Conservation (phyloP, 2,329 filamentous ascomycete genomes). For the Trichoderma citrinoviride region DNA sequence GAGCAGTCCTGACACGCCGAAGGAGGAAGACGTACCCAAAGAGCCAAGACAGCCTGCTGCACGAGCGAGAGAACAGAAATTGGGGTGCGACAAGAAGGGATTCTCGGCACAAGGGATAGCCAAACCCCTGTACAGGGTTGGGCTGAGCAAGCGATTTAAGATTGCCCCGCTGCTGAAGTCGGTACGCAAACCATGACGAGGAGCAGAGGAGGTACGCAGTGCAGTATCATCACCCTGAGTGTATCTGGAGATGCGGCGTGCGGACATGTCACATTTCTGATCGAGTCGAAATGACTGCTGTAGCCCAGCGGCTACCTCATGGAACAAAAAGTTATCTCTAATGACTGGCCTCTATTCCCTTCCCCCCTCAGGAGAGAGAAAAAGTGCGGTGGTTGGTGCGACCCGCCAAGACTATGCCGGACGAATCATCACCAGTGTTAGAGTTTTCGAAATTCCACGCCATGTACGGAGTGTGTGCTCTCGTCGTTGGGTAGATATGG, state of each 20-base stretch:
- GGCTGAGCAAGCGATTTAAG: slow-evolving; percentile 49
- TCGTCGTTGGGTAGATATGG: slow-evolving; percentile 8
- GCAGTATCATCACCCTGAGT: too few species aligned
- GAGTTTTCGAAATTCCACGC: background rate
- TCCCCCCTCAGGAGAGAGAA: background rate
- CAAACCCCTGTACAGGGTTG: slow-evolving; percentile 49
- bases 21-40: slow-evolving; percentile 7
- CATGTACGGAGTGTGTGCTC: background rate
- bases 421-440: background rate
- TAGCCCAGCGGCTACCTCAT: background rate
- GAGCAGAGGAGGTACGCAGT: background rate
- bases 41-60: slow-evolving; percentile 2
- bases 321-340: background rate
- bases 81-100: slow-evolving; percentile 20
- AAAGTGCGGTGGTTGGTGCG: slow-evolving; percentile 1
- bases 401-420: slow-evolving; percentile 1
- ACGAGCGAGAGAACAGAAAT: slow-evolving; percentile 15
- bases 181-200: slow-evolving; percentile 40
- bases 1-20: background rate
- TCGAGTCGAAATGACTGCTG: background rate
- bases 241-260: background rate
- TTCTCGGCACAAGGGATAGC: slow-evolving; percentile 24
- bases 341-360: background rate
- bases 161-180: slow-evolving; percentile 53
- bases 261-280: background rate